phyloP scores from a whole-genome alignment of 495 filamentous ascomycete species.

The Aspergillus asperescens region DNA sequence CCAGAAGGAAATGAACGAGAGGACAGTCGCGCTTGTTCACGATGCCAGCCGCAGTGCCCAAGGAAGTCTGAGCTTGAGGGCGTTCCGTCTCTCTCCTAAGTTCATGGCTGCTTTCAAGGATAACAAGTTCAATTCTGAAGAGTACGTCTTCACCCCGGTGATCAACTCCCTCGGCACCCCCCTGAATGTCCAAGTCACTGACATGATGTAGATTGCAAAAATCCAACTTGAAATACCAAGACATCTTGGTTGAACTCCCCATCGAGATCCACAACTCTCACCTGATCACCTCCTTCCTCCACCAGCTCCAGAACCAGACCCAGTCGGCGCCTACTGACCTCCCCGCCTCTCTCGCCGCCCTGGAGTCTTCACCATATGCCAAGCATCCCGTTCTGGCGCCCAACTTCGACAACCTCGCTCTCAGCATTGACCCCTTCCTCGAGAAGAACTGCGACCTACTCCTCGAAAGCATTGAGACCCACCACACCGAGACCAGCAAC shows the following conservation, averaged over 20 bases:
- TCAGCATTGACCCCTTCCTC: constrained; percentile 96
- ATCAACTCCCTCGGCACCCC: too few relatives aligned
- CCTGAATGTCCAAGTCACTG: too few relatives aligned
- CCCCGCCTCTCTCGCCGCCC: constrained; percentile 70
- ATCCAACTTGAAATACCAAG: constrained; percentile 84
- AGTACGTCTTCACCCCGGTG: too few relatives aligned
- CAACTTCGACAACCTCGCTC: constrained; percentile 81
- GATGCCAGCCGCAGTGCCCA: constrained; percentile 91
- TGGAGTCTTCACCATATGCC: constrained; percentile 48
- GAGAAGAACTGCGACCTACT: constrained; percentile 96
- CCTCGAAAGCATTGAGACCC: constrained; percentile 91
- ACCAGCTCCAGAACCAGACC: constrained; percentile 68
- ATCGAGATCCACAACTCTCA: constrained; percentile 92
- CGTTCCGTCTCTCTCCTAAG: constrained; percentile 78
- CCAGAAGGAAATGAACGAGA: constrained; percentile 87
- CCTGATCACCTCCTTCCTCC: constrained; percentile 89
- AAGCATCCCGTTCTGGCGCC: constrained; percentile 64
- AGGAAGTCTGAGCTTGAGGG: constrained; percentile 81
- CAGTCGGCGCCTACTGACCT: constrained; percentile 58
- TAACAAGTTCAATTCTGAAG: constrained; percentile 93
- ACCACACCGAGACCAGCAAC: constrained; percentile 98
- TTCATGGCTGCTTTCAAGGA: constrained; percentile 96
- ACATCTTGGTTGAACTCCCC: constrained; percentile 90
- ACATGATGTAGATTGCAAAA: constrained; percentile 68
- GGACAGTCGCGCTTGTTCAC: constrained; percentile 89